Conservation (phyloP, 1,139 yeast genomes). For the Tardiomyces digboiensis region DNA sequence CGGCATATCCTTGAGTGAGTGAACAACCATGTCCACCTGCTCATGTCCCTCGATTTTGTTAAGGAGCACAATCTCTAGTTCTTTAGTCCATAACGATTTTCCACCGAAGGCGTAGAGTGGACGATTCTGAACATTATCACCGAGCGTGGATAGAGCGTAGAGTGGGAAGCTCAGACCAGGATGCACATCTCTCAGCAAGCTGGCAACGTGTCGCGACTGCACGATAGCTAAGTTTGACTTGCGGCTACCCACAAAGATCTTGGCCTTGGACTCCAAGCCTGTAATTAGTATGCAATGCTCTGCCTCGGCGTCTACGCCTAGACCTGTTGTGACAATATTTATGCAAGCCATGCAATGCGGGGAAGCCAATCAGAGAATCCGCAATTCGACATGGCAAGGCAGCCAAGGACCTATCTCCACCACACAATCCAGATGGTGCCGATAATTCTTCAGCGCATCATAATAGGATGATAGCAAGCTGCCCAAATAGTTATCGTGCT, state of each 20-base stretch:
- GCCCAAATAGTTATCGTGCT: too few species aligned
- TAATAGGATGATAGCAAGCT: too few species aligned
- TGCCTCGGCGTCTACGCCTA: too few species aligned
- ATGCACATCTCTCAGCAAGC: constrained; percentile 44
- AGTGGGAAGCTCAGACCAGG: constrained; percentile 63
- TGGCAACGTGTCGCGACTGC: constrained; percentile 72
- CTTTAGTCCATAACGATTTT: constrained; percentile 93
- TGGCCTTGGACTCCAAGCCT: constrained; percentile 4
- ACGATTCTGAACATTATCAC: constrained; percentile 76
- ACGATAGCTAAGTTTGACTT: constrained; percentile 79
- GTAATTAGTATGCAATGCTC: not conserved
- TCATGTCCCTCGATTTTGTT: constrained; percentile 43
- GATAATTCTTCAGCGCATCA: too few species aligned
- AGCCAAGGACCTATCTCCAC: too few species aligned
- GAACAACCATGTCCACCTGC: constrained; percentile 80
- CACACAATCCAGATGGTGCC: too few species aligned
- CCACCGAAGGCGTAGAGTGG: constrained; percentile 96
- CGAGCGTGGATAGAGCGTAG: constrained; percentile 74
- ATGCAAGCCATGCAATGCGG: too few species aligned
- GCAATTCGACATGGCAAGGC: too few species aligned
- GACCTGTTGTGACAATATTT: too few species aligned
- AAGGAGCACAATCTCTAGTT: constrained; percentile 69
- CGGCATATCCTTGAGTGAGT: constrained; percentile 93
- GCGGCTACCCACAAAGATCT: constrained; percentile 64
- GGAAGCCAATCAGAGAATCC: too few species aligned